Base-by-base conservation (phyloP, 2,329 filamentous ascomycete species). In the Exophiala dermatitidis region DNA sequence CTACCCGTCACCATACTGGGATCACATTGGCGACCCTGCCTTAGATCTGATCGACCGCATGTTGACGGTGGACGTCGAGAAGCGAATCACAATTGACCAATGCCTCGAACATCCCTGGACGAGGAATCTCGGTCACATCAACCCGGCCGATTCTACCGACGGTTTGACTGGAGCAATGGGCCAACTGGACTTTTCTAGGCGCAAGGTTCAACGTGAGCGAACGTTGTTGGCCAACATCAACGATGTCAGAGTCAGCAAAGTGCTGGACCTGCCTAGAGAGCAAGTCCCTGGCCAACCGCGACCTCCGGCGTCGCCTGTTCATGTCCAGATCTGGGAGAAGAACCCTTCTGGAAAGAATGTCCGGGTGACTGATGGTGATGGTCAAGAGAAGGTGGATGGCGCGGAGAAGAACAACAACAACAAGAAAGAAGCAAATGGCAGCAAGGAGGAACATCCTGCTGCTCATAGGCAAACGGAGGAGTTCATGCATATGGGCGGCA, bases 1-100 rank as follows among this genome's bases (percentile, higher is more conserved):
- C 69, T 98, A 96, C 65, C 91, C 93, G 0, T 94, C 89, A 1
- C 93, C 93, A 0, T 97, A 97, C 70, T 98, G 90, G 90, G 89
- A 95, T 68, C 81, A 83, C 2, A 83, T 95, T 31, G 85, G 87
- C 64, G 90, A 97, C 60, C 80, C 86, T 50, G 93, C 91, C 5
- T 76, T 98, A 49, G 90, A 97, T 62, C 77, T 98, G 33, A 97
- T 98, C 61, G 93, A 98, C 68, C 80, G 79, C 40, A 98, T 98
- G 93, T 79, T 98, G 47, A 86, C 88, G 2, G 90, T 96, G 33
- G 84, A 96, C 60, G 84, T 89, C 2, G 82, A 88, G 30, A 81
- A 85, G 68, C 83, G 93, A 46, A 91, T 86, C 69, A 91, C 87
- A 0, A 83, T 98, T 56, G 90, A 97, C 60, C 83, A 95, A 64